A percentile compares a stretch with the other conserved stretches of the same genome.
phyloP scores from a whole-genome alignment of 2,329 filamentous ascomycete species.

The Aspergillus tanneri region DNA sequence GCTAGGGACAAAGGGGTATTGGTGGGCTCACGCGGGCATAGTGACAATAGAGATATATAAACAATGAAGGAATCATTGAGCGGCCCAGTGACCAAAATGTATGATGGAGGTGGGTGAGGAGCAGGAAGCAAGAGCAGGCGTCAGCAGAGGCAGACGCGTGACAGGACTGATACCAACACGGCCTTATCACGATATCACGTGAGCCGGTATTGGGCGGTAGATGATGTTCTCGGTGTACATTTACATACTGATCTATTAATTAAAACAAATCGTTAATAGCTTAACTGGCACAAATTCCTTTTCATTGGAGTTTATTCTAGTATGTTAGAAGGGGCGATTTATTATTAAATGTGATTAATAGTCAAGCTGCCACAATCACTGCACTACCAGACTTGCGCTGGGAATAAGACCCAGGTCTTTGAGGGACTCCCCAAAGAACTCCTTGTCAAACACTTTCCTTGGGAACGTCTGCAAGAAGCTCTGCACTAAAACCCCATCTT shows the following conservation, averaged over 20 bases:
- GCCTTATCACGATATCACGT: slow-evolving; percentile 36
- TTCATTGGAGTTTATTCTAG: no score
- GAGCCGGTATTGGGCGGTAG: no score
- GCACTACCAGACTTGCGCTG: slow-evolving; percentile 81
- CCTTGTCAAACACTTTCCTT: slow-evolving; percentile 69
- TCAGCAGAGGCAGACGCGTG: slow-evolving; percentile 1
- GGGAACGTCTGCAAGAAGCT: slow-evolving; percentile 88
- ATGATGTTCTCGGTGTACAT: no score
- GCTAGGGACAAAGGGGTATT: not conserved
- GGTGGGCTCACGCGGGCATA: slow-evolving; percentile 50
- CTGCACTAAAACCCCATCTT: slow-evolving; percentile 67
- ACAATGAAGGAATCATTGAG: not conserved
- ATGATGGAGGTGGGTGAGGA: slow-evolving; percentile 6
- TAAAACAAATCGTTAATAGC: no score
- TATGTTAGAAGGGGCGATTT: not conserved
- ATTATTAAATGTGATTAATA: no score
- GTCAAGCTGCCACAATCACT: slow-evolving; percentile 39
- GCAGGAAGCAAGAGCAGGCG: slow-evolving; percentile 22
- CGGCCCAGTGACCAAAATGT: not conserved
- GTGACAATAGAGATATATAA: slow-evolving; percentile 4
- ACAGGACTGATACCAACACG: slow-evolving; percentile 22
- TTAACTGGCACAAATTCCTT: no score
- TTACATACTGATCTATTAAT: no score
- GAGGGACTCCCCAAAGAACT: slow-evolving; percentile 86
- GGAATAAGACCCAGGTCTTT: slow-evolving; percentile 90